A percentile compares a stretch with the other conserved stretches of the same genome.
phyloP scores from a whole-genome alignment of 257 asterid species.

The Petunia secreta region DNA sequence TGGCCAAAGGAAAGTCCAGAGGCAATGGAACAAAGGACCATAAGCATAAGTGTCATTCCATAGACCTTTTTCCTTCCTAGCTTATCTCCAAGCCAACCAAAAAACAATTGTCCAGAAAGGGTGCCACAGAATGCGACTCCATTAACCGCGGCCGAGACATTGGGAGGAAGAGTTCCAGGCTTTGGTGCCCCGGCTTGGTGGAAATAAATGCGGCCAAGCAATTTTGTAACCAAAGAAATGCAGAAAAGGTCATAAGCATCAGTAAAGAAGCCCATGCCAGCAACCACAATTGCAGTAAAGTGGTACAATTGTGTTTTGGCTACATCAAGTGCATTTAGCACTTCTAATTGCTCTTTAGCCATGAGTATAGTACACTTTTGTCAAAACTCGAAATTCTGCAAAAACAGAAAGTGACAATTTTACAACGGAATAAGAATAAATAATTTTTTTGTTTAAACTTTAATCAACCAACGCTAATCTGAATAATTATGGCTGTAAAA shows the following conservation, averaged over 20 bases:
- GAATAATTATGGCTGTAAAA: neutral
- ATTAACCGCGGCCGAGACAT: neutral
- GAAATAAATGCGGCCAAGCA: slow-evolving; percentile 26
- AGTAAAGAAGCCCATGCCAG: slow-evolving; percentile 31
- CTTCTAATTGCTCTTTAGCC: slow-evolving; percentile 27
- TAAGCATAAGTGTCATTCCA: slow-evolving; percentile 27
- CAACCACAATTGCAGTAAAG: slow-evolving; percentile 26
- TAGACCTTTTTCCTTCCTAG: slow-evolving; percentile 28
- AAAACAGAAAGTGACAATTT: neutral
- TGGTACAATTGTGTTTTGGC: slow-evolving; percentile 26
- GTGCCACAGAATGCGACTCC: slow-evolving; percentile 26
- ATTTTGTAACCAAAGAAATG: slow-evolving; percentile 25
- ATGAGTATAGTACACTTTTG: neutral
- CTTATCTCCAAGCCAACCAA: slow-evolving; percentile 31
- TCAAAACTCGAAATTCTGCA: neutral
- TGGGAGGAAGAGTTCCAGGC: slow-evolving; percentile 28
- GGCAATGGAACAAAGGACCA: slow-evolving; percentile 20
- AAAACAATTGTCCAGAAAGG: slow-evolving; percentile 19
- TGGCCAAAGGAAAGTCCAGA: slow-evolving; percentile 7
- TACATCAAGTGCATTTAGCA: slow-evolving; percentile 31
- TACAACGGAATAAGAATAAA: neutral
- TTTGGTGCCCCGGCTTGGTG: neutral
- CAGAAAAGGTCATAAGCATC: slow-evolving; percentile 32
- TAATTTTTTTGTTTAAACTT: no score
- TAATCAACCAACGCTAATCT: neutral